These are phyloP conservation scores for Chlorella sp. DNA, from an alignment of 139 green algal genomes.

Conservation along the genomic window DNA sequence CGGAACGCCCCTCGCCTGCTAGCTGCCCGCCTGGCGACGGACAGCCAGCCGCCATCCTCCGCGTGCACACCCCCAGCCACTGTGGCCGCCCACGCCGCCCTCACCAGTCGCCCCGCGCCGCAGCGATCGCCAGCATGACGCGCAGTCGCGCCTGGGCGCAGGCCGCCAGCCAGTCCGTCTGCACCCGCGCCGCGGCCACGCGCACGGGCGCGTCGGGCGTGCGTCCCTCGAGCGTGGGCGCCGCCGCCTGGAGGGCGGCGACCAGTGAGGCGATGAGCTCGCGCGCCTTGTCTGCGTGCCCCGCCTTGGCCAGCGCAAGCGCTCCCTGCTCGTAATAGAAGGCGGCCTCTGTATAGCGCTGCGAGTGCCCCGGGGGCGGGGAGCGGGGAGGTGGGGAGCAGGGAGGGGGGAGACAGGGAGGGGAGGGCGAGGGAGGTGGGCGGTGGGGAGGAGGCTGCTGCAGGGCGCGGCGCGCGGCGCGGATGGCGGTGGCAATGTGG, in stretches of 20 bases:
- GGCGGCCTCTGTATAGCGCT: conserved; percentile 17
- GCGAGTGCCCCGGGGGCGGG: background rate
- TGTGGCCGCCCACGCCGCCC: background rate
- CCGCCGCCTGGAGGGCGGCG: conserved; percentile 33
- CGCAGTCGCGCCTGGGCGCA: background rate
- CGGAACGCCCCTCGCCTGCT: background rate
- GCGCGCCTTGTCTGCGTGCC: background rate
- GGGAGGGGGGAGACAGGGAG: background rate
- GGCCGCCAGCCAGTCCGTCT: background rate
- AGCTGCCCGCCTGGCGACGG: conserved; percentile 4
- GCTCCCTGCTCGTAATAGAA: conserved; percentile 21
- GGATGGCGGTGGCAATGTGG: too few species aligned
- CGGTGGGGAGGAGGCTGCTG: background rate
- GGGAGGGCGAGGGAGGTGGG: background rate
- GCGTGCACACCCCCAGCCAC: background rate
- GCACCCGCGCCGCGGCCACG: background rate
- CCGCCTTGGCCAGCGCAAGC: background rate
- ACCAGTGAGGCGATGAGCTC: background rate
- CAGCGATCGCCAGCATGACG: conserved; percentile 5
- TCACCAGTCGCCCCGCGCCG: background rate
- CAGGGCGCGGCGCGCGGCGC: background rate
- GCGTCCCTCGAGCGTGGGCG: background rate
- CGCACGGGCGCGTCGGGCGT: conserved; percentile 4
- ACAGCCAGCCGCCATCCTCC: background rate
- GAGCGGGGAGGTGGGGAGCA: background rate